Percentiles rank a stretch among this genome's conserved stretches.
Conservation (phyloP, 306 rosid genomes). For the Vigna reflexopilosa region DNA sequence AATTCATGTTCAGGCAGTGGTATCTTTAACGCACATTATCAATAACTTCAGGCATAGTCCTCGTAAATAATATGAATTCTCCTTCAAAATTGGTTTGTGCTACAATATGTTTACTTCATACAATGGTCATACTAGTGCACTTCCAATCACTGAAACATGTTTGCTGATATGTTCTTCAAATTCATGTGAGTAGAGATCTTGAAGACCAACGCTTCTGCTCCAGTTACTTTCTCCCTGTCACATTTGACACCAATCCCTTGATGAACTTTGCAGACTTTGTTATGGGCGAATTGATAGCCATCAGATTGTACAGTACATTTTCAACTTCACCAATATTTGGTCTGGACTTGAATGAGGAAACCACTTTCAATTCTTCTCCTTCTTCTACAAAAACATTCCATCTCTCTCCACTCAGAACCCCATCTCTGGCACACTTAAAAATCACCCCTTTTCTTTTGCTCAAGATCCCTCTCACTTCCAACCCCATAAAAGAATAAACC, state of each 20-base stretch:
- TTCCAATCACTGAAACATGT: slow-evolving; percentile 42
- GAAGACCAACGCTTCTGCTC: slow-evolving; percentile 35
- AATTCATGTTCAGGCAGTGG: slow-evolving; percentile 8
- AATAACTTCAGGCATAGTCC: slow-evolving; percentile 33
- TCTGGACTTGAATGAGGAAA: slow-evolving; percentile 68
- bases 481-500: slow-evolving; percentile 85
- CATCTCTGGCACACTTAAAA: slow-evolving; percentile 83
- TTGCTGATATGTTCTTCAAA: slow-evolving; percentile 38
- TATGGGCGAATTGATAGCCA: slow-evolving; percentile 89
- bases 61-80: slow-evolving; percentile 34
- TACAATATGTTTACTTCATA: slow-evolving; percentile 26
- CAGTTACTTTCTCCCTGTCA: slow-evolving; percentile 76
- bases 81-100: slow-evolving; percentile 43
- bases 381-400: slow-evolving; percentile 92
- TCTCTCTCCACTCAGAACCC: slow-evolving; percentile 79
- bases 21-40: slow-evolving; percentile 34
- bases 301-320: slow-evolving; percentile 83
- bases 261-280: slow-evolving; percentile 87
- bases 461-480: slow-evolving; percentile 82
- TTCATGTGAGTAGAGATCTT: slow-evolving; percentile 35
- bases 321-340: slow-evolving; percentile 82
- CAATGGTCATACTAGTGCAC: slow-evolving; percentile 29
- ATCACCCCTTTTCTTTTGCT: slow-evolving; percentile 79
- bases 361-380: slow-evolving; percentile 65
- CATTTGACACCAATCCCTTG: slow-evolving; percentile 80